A percentile compares a stretch with the other conserved stretches of the same genome.
phyloP scores from a whole-genome alignment of 306 rosid genomes.

The Vigna trinervia region DNA sequence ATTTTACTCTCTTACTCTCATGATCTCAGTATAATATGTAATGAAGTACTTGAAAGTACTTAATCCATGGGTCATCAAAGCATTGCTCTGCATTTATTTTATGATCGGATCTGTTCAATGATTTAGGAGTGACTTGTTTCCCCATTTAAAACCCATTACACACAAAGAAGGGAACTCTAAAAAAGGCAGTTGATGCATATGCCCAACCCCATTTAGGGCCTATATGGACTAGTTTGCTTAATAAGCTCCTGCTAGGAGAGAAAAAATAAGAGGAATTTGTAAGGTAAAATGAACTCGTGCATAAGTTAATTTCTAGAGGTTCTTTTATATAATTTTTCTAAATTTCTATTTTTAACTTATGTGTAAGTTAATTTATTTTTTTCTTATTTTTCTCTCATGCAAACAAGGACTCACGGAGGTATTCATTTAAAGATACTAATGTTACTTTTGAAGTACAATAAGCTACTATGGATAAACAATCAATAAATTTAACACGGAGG shows the following conservation, averaged over 20 bases:
- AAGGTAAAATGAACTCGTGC: too few relatives aligned
- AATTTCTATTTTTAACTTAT: too few relatives aligned
- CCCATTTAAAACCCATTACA: neutral
- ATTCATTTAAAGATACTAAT: neutral
- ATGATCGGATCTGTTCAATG: constrained; percentile 5
- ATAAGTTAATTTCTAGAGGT: too few relatives aligned
- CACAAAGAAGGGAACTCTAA: neutral
- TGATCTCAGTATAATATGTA: neutral
- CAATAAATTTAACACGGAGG: neutral
- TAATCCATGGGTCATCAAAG: constrained; percentile 23
- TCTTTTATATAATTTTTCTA: too few relatives aligned
- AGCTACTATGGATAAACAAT: neutral
- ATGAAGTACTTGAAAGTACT: constrained; percentile 1
- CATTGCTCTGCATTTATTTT: constrained; percentile 22
- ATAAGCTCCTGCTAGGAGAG: too few relatives aligned
- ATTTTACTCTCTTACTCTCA: neutral
- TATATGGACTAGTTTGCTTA: too few relatives aligned
- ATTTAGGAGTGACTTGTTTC: neutral
- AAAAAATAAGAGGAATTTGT: too few relatives aligned
- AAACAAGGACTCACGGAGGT: too few relatives aligned
- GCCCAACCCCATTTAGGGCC: neutral
- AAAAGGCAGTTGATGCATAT: neutral
- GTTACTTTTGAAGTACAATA: neutral
- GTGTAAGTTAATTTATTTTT: too few relatives aligned
- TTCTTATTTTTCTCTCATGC: too few relatives aligned